Base-by-base conservation (phyloP, 352 stramenopile genomes). In the Phytophthora citricola region DNA sequence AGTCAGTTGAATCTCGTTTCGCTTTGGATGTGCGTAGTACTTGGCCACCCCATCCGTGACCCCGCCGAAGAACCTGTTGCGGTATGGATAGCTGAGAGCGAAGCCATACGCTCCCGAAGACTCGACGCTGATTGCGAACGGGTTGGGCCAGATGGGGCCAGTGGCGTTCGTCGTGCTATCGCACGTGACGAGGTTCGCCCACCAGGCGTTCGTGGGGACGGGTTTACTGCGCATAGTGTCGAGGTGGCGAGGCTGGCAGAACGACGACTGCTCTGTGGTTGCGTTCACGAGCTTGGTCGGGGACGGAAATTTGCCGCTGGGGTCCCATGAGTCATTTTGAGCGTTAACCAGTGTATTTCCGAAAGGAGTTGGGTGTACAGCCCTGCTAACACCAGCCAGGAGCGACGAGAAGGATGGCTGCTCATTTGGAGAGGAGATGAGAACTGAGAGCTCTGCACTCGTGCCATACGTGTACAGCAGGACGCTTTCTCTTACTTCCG, bases 191-290 rank as follows among this genome's bases (percentile, higher is more conserved):
- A 94, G 75, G 59, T 94, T 94, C n/a, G 78, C 84, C 86, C 86
- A 94, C 86, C 86, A 94, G 1, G 66, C 69, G 34, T 94, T 94
- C 32, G 86, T 94, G 22, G 86, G 86, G 41, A 94, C 89, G 1
- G 84, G 71, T 20, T 71, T 60, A 14, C 66, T 77, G 15, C 54
- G 60, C 10, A 76, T 54, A 5, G 77, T 61, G 45, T 89, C 71
- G 20, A 93, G 61, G 46, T 93, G 88, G 20, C 85, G 81, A 1
- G 85, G 83, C 9, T 66, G 63, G 50, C 83, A 92, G 2, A 92
- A 66, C 20, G 61, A 65, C 14, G 59, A 45, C 48, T 87, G 77
- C 29, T 69, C 71, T 8, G 50, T 71, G 10, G 75, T 80, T 22
- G 76, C 63, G 24, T 77, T 46, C 9, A 92, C n/a, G 11, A 89